Evolutionary conservation across 768 basidiomycete genomes (phyloP), one percentile per base, ranked within the genome.

Genomic region (Sarcodon sp.): DNA sequence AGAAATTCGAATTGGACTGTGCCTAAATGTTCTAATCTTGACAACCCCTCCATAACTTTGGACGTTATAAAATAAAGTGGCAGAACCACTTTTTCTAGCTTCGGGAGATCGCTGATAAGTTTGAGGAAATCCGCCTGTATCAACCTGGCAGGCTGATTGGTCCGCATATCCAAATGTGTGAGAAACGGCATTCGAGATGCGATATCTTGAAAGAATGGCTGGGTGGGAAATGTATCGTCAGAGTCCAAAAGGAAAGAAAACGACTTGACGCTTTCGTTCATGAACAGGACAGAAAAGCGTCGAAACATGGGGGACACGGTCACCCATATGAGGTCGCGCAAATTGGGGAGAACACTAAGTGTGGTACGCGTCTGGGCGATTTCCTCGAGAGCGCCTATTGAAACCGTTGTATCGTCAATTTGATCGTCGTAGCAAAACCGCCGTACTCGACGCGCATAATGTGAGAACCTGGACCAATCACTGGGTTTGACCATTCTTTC

Each of bases 401-500:
- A 57, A 50, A 8, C 55, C 39, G 5, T 49, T 49, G 31, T 43
- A 47, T 18, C 52, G 41, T 35, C 50, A n/a, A 35, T 50, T 43
- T n/a, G 45, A 43, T 59, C 52, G 45, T 59, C 56, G 46, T 56
- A 47, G 21, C 50, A 51, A 31, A 62, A 51, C 12, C 43, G 44
- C 6, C 61, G 55, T 2, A 62, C 57, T 6, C 61, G 53, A 15
- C 53, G 47, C 9, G 61, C 54, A 38, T 81, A 83, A 39, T 66
- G 69, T 48, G 72, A 66, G 54, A 80, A 77, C 33, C 71, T 63
- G 16, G 57, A 58, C 81, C 80, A 83, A 62, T 78, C 75, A 11
- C 55, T 64, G 10, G 72, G 60, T 27, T 71, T 64, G 68, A 75
- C 6, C 61, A 57, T 5, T 61, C 61, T 46, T 33, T 47, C 47